Evolutionary conservation across 768 basidiomycete species (phyloP), one percentile per base, ranked within the genome.

Genomic region (Suillus subluteus): DNA sequence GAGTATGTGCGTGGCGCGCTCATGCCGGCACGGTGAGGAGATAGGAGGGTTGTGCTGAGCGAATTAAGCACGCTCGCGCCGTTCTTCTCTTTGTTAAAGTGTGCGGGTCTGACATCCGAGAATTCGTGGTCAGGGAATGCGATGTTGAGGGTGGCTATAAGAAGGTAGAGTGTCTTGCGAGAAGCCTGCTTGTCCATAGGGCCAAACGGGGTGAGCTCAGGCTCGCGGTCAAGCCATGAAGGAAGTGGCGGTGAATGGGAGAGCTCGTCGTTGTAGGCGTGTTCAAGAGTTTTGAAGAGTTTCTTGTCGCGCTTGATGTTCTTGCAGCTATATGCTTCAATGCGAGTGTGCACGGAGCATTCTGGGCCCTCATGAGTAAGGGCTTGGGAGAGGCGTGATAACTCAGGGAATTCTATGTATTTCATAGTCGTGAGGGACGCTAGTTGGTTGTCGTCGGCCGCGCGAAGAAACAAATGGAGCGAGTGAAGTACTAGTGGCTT

Each of bases 81-180:
- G 46, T 82, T 89, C 78, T 86, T 86, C 78, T 96, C 94, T 66
- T 90, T 90, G 74, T 86, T 88, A 79, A 99, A 99, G 72, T 97
- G 91, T 12, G 90, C 90, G 0, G 96, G 93, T 35, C 91, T 88
- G 62, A 98, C 91, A 76, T 94, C 91, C 8, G 94, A 93, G 82
- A 99, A 99, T 74, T 98, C 96, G 81, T 98, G 87, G 85, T 99
- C 97, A 2, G 97, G 97, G 75, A 96, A 99, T 7, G 97, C 96
- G 73, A 95, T 88, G 82, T 99, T 99, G 73, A 99, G 90, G 3
- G 96, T 95, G 40, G 95, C 92, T 73, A 99, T 98, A 76, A 99
- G 91, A 61, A 96, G 88, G 82, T 96, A 98, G 65, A 98, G 90
- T 4, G 94, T 96, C 86, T 97, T 98, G 73, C 95, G 85, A 41